These are phyloP conservation scores for Anthracocystis walkeri DNA, from an alignment of 1,284 basidiomycete species.

Conservation along the genomic window DNA sequence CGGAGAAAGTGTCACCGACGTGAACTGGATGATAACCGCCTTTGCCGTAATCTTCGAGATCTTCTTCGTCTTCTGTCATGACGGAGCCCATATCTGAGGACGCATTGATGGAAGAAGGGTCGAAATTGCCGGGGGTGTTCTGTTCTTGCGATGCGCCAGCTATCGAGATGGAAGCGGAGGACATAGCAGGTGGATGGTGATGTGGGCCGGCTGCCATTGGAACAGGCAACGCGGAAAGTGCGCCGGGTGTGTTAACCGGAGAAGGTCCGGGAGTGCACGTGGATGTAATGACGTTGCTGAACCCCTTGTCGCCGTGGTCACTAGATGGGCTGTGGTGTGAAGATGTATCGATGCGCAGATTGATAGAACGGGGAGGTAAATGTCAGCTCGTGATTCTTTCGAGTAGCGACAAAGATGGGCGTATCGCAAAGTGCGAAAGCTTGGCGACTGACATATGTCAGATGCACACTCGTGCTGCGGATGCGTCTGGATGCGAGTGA, in stretches of 20 bases:
- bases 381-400: constrained; percentile 5
- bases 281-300: constrained; percentile 55
- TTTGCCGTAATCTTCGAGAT: constrained; percentile 70
- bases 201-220: constrained; percentile 46
- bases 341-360: not conserved
- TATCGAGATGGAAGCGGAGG: constrained; percentile 49
- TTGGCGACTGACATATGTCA: not conserved
- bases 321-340: constrained; percentile 25
- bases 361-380: not conserved
- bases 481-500: not conserved
- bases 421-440: not conserved
- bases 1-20: constrained; percentile 91
- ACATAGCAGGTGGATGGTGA: constrained; percentile 30
- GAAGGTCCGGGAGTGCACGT: constrained; percentile 57
- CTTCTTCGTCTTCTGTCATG: constrained; percentile 71
- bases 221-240: constrained; percentile 39
- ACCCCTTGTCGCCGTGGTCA: constrained; percentile 39
- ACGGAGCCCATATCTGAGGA: constrained; percentile 62
- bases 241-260: constrained; percentile 53
- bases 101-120: constrained; percentile 46
- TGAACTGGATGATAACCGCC: constrained; percentile 92
- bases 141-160: constrained; percentile 46
- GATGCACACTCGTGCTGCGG: not conserved
- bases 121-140: constrained; percentile 38
- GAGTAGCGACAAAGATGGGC: not conserved